Evolutionary conservation across 2,329 filamentous ascomycete genomes (phyloP).

Genomic region (Cladosporium sp.): DNA sequence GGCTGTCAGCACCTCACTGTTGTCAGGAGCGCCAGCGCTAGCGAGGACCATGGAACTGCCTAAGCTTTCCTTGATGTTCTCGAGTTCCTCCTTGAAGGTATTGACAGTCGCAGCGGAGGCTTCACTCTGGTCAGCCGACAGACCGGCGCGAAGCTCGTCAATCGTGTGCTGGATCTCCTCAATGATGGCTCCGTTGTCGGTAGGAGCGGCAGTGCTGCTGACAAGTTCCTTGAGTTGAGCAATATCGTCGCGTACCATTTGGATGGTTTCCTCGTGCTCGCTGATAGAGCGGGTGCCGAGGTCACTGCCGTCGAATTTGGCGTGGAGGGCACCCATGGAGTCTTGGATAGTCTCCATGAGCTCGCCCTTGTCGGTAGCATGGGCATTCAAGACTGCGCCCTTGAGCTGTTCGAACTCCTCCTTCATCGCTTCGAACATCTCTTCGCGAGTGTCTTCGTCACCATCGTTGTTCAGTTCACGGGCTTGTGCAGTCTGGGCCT

Average conservation of each 20-base stretch:
- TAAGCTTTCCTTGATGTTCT: constrained; percentile 47
- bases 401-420: constrained; percentile 81
- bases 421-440: constrained; percentile 69
- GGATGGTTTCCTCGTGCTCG: constrained; percentile 49
- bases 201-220: constrained; percentile 29
- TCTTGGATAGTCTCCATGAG: constrained; percentile 62
- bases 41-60: constrained; percentile 45
- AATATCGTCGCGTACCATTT: constrained; percentile 61
- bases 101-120: constrained; percentile 45
- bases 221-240: constrained; percentile 60
- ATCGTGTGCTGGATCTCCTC: constrained; percentile 60
- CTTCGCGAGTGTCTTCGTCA: constrained; percentile 37
- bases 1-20: constrained; percentile 31
- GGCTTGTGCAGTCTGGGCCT: constrained; percentile 26
- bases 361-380: constrained; percentile 61
- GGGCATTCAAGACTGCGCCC: constrained; percentile 68
- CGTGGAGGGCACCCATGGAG: constrained; percentile 51
- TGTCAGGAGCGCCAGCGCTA: constrained; percentile 16
- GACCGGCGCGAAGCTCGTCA: constrained; percentile 45
- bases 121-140: constrained; percentile 43
- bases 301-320: constrained; percentile 45
- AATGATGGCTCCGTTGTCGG: constrained; percentile 63
- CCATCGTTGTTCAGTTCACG: not conserved
- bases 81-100: constrained; percentile 48
- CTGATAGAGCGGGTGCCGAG: constrained; percentile 33